phyloP scores from a whole-genome alignment of 805 yeast genomes.

The Groenewaldozyma tartarivorans region DNA sequence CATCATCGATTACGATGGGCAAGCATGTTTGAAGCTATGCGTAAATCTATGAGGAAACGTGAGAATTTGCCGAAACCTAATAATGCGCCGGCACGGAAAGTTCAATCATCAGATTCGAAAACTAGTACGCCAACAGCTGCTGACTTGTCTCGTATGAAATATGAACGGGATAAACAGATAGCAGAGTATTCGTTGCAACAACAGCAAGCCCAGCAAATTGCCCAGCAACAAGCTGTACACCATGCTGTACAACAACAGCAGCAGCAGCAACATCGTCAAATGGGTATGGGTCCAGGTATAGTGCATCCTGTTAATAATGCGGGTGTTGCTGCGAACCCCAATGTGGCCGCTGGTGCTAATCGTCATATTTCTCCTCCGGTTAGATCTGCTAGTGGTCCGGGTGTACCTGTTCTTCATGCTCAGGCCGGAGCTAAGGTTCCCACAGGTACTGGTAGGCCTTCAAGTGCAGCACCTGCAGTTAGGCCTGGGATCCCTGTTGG shows the following conservation, averaged over 20 bases:
- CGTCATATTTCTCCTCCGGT: too few species aligned
- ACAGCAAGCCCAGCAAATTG: constrained; percentile 11
- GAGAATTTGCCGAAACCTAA: constrained; percentile 64
- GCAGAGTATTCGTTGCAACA: constrained; percentile 44
- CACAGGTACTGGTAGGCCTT: too few species aligned
- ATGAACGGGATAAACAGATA: constrained; percentile 66
- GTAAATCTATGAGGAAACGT: constrained; percentile 81
- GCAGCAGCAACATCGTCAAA: neutral
- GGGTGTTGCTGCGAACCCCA: neutral
- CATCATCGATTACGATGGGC: constrained; percentile 91
- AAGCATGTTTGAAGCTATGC: constrained; percentile 90
- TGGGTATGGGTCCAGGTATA: too few species aligned
- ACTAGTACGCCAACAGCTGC: constrained; percentile 63
- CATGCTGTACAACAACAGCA: constrained; percentile 8
- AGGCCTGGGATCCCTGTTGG: too few species aligned
- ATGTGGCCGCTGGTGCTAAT: neutral
- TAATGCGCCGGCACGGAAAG: constrained; percentile 32
- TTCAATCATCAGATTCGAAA: constrained; percentile 14
- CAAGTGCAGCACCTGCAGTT: too few species aligned
- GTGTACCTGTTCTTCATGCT: too few species aligned
- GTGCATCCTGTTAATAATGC: too few species aligned
- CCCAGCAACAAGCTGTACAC: neutral
- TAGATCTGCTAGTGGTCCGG: too few species aligned
- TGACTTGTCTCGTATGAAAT: constrained; percentile 73
- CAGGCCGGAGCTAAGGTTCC: too few species aligned